phyloP scores from a whole-genome alignment of 345 rosid genomes.

The Reutealis trisperma region DNA sequence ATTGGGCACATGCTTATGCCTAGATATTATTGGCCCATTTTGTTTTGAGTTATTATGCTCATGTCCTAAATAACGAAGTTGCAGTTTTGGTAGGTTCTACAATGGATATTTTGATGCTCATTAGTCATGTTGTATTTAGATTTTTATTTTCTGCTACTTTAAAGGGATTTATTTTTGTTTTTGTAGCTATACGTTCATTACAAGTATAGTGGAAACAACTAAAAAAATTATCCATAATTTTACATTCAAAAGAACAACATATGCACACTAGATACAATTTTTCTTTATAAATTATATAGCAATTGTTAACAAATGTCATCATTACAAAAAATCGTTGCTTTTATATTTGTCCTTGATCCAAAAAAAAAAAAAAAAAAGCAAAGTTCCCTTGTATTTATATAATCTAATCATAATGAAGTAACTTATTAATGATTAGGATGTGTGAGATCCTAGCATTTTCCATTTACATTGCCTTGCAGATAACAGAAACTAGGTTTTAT shows the following conservation, averaged over 20 bases:
- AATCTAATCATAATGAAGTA: not conserved
- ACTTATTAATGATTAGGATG: not conserved
- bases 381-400: slow-evolving; percentile 2
- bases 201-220: not conserved
- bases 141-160: not conserved
- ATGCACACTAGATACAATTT: not conserved
- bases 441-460: slow-evolving; percentile 1
- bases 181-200: not conserved
- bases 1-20: no score
- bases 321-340: slow-evolving; percentile 8
- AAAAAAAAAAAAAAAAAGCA: no score
- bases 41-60: not conserved
- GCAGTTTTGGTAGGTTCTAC: not conserved
- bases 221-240: not conserved
- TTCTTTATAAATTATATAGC: not conserved
- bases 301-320: not conserved
- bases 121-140: no score
- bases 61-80: not conserved
- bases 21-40: not conserved
- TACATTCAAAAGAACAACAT: not conserved
- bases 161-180: no score
- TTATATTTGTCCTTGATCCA: slow-evolving; percentile 13
- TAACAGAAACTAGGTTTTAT: not conserved
- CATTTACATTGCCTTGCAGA: not conserved
- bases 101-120: not conserved